A percentile compares a stretch with the other conserved stretches of the same genome.
phyloP scores from a whole-genome alignment of 306 rosid genomes.

The Trifolium repens region DNA sequence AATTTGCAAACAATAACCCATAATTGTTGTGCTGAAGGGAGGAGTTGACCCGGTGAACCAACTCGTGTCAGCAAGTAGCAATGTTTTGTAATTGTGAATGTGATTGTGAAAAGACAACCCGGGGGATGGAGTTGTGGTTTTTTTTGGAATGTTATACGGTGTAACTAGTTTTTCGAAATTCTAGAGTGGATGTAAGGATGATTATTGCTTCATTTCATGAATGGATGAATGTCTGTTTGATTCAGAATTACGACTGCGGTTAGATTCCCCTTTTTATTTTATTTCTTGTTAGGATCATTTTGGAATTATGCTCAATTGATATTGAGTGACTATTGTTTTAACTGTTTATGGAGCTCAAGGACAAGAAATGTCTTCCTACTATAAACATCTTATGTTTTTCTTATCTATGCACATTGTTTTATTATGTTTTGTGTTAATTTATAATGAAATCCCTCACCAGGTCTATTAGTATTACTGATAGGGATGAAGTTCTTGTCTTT shows the following conservation, averaged over 20 bases:
- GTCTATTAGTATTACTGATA: too few species aligned
- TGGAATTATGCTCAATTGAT: neutral
- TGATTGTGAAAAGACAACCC: neutral
- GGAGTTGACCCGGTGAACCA: neutral
- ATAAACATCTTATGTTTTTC: neutral
- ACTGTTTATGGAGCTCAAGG: neutral
- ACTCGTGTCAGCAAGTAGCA: neutral
- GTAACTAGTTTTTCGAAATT: neutral
- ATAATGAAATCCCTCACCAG: too few species aligned
- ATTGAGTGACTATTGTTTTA: neutral
- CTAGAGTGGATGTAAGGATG: neutral
- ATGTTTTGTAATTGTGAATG: slow-evolving; percentile 7
- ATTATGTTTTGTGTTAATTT: too few species aligned
- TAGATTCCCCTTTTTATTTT: neutral
- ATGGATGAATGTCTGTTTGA: neutral
- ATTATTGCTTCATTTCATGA: neutral
- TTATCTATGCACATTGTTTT: neutral
- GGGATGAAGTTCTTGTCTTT: too few species aligned
- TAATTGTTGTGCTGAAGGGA: neutral
- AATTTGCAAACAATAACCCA: too few species aligned
- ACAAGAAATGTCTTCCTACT: neutral
- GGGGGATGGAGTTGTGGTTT: neutral
- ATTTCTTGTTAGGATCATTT: neutral
- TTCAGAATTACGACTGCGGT: neutral
- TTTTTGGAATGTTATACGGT: neutral